Percentiles rank a stretch among this genome's conserved stretches.
Evolutionary conservation across 805 yeast genomes (phyloP).

Genomic region (Zygotorulaspora florentina): DNA sequence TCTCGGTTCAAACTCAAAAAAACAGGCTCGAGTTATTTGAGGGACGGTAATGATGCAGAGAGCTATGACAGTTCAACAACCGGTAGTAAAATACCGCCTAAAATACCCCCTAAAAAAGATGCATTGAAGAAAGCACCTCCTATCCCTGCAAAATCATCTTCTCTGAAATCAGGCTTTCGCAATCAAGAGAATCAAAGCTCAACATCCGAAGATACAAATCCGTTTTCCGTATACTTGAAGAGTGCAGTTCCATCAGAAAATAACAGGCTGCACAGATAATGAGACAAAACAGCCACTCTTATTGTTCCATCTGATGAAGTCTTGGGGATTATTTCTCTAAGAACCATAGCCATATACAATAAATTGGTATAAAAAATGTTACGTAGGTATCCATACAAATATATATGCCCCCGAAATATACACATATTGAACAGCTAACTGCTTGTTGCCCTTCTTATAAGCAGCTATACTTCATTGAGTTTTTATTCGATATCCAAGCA

Average conservation of each 20-base stretch:
- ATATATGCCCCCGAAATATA: background rate
- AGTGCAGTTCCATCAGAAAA: conserved; percentile 38
- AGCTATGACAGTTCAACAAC: background rate
- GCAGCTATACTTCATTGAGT: background rate
- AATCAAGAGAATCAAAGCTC: conserved; percentile 6
- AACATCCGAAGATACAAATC: conserved; percentile 30
- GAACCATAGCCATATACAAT: too few species aligned
- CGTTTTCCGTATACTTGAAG: conserved; percentile 37
- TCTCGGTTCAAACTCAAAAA: conserved; percentile 16
- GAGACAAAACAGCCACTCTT: background rate
- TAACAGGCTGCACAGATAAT: conserved; percentile 32
- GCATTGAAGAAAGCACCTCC: conserved; percentile 17
- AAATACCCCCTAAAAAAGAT: conserved; percentile 19
- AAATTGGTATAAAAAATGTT: background rate
- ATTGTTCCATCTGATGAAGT: background rate
- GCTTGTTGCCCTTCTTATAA: background rate
- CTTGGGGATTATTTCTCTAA: too few species aligned
- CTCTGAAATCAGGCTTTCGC: conserved; percentile 3
- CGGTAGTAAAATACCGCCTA: conserved; percentile 12
- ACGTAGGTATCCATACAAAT: background rate
- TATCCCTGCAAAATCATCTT: conserved; percentile 16
- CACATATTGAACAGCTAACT: too few species aligned
- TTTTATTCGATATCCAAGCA: background rate
- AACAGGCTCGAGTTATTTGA: conserved; percentile 8
- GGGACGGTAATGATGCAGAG: background rate